Evolutionary conservation across 2,329 filamentous ascomycete species (phyloP), one percentile per base, ranked within the genome.

Genomic region (Colletotrichum salicis): DNA sequence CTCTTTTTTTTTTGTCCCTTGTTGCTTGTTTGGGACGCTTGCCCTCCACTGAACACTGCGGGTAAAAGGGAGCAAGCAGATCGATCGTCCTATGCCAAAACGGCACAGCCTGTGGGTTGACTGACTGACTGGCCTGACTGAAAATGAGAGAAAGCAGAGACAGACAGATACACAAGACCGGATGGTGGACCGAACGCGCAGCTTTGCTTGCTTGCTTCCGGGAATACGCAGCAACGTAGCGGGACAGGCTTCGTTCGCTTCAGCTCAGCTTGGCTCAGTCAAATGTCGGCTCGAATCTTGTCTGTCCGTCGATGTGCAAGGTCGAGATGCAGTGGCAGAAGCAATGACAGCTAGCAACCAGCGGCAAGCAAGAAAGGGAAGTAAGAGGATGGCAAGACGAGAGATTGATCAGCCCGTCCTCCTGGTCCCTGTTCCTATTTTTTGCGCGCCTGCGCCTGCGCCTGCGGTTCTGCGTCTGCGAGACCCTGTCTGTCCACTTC

Each of bases 371-470:
- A 27, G 69, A 37, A 60, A 58, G 45, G 64, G 33, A 63, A 69
- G 65, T 55, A 64, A 55, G 45, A 69, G 69, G 69, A 64, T 63
- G 69, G 41, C 64, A 37, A 59, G 67, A 59, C 55, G 70, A 66
- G 66, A 52, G 41, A 58, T 57, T 48, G 54, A 45, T 58, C 66
- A 60, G 66, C 69, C 66, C 56, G 55, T 52, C 59, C 66, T 70
- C 60, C 52, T 67, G 67, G 61, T 56, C 69, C 56, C 56, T 65
- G 69, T 68, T 69, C 69, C 64, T 72, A 59, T 72, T 73, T 72
- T 68, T 62, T 63, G 63, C 68, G 54, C 71, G 48, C 52, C 66
- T 58, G 59, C 59, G 52, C 37, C 41, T 57, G 41, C 61, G 61
- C 45, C 37, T 41, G 56, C 56, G 56, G 56, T 59, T 59, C 56